phyloP scores from a whole-genome alignment of 192 early-diverging fungal species.

The Backusella sp. region DNA sequence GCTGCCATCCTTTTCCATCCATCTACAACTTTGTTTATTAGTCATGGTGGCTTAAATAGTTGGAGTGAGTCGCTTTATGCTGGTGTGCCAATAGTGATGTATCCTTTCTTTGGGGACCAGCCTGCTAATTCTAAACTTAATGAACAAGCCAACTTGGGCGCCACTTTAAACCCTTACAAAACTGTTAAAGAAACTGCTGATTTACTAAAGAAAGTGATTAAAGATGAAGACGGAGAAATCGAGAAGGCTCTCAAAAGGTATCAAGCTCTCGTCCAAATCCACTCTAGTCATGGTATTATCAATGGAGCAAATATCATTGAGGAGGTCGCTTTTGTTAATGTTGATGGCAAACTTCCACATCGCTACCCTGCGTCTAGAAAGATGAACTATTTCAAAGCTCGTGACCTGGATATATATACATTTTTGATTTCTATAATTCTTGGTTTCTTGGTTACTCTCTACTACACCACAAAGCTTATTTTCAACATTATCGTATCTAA shows the following conservation, averaged over 20 bases:
- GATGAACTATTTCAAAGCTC: slow-evolving; percentile 15
- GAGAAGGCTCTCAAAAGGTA: not conserved
- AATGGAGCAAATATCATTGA: slow-evolving; percentile 25
- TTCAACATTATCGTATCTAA: not conserved
- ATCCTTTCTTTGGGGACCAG: slow-evolving; percentile 36
- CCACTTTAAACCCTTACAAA: not conserved
- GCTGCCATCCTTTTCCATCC: slow-evolving; percentile 31
- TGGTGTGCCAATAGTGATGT: slow-evolving; percentile 26
- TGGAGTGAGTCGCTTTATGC: slow-evolving; percentile 31
- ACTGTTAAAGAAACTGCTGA: not conserved
- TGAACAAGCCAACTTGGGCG: not conserved
- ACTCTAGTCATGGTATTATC: slow-evolving; percentile 9
- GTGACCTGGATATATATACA: slow-evolving; percentile 18
- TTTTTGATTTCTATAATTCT: not conserved
- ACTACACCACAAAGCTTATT: not conserved
- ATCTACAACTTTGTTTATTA: slow-evolving; percentile 22
- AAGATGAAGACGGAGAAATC: not conserved
- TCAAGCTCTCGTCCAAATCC: slow-evolving; percentile 13
- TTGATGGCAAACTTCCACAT: slow-evolving; percentile 10
- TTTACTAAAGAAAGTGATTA: not conserved
- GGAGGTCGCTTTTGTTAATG: slow-evolving; percentile 17
- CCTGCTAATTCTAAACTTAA: not conserved
- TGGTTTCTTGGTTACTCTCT: not conserved
- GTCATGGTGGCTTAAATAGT: slow-evolving; percentile 27
- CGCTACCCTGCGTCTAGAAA: slow-evolving; percentile 17